Base-by-base conservation (phyloP, 2,329 filamentous ascomycete genomes). In the Epichloe baconii region DNA sequence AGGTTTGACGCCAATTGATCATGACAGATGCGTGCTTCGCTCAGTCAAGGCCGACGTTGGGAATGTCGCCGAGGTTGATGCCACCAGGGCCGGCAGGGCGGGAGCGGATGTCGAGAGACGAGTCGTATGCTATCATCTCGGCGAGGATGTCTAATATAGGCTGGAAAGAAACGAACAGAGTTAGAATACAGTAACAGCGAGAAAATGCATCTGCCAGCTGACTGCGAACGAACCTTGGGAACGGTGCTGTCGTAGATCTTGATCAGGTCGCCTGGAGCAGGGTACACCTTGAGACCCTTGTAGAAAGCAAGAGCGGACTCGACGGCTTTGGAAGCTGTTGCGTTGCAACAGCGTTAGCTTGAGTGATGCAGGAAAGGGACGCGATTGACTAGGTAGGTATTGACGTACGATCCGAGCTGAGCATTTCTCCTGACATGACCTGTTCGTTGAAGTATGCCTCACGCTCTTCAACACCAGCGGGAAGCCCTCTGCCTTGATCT, bases 231-330 rank as follows among this genome's bases (percentile, higher is more conserved):
- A 61, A 88, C 90, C 86, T 96, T 96, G 61, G 91, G 85, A 44
- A 97, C 90, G 35, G 93, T 97, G 80, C 95, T 95, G 71, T 98
- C 93, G 71, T 98, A 98, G 69, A 98, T 95, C 63, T 80, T 80
- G 68, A 98, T 96, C 62, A 98, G 76, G 65, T 97, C 93, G 61
- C 84, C 80, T 12, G 91, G 93, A 62, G 88, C 86, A 49, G 93
- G 93, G 73, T 98, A 98, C 61, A 97, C 93, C 79, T 98, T 98
- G 59, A 98, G 80, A 44, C 90, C 93, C 78, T 90, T 94, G 80
- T 97, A 98, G 74, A 98, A 98, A 69, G 87, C 88, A 54, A 97
- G 75, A 46, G 93, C 91, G 48, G 93, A 88, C 58, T 96, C 90
- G 53, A 95, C 70, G 41, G 78, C 74, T 64, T 83, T 80, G 58